Evolutionary conservation across 2,329 filamentous ascomycete genomes (phyloP).

Genomic region (Camptophora hylomeconis): DNA sequence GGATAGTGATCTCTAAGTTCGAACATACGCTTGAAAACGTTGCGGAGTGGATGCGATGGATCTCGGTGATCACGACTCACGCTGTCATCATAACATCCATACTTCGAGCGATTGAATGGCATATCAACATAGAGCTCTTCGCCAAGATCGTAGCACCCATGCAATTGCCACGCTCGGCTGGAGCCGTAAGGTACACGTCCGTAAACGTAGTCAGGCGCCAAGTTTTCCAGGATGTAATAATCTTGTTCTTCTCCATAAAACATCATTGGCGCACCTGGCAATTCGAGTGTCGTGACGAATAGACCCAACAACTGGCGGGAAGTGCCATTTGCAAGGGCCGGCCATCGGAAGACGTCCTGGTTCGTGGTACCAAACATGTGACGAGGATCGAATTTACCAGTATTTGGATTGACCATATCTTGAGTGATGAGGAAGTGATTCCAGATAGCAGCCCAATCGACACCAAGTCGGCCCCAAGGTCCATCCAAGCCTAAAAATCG

Average conservation of each 20-base stretch:
- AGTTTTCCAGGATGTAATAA: conserved; percentile 42
- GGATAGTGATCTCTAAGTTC: conserved; percentile 36
- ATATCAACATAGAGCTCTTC: conserved; percentile 36
- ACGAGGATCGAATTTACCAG: conserved; percentile 39
- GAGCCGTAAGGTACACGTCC: conserved; percentile 37
- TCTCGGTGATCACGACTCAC: conserved; percentile 42
- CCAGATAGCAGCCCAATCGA: conserved; percentile 34
- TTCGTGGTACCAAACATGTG: conserved; percentile 44
- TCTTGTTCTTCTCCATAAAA: conserved; percentile 45
- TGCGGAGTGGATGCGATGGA: conserved; percentile 38
- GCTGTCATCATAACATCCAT: conserved; percentile 37
- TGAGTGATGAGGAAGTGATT: conserved; percentile 34
- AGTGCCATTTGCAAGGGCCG: conserved; percentile 36
- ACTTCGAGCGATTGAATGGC: conserved; percentile 33
- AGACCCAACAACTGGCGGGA: conserved; percentile 37
- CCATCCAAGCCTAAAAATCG: conserved; percentile 36
- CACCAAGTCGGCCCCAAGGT: conserved; percentile 15
- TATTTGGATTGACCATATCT: conserved; percentile 38
- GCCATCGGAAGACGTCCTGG: conserved; percentile 45
- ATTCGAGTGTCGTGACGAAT: conserved; percentile 36
- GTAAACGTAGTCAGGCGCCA: conserved; percentile 43
- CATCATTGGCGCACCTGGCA: conserved; percentile 39
- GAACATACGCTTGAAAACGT: conserved; percentile 39
- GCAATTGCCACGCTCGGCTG: conserved; percentile 40
- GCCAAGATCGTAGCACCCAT: conserved; percentile 41